Conservation (phyloP, 2,329 filamentous ascomycete genomes). For the Trichoderma sp. region DNA sequence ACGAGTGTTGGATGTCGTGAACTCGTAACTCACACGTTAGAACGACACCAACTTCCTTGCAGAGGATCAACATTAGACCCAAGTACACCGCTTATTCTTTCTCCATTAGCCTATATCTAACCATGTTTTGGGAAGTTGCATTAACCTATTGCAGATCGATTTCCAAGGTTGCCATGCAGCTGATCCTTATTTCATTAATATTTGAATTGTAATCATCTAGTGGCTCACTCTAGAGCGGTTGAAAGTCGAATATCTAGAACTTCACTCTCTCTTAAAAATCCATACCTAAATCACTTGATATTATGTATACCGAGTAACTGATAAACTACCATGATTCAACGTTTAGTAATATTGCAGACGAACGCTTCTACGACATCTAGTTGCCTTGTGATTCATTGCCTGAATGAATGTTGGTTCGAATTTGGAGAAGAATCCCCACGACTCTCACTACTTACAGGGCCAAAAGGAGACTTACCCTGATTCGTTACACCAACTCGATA, state of each 20-base stretch:
- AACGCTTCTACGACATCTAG: background rate
- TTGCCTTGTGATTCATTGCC: background rate
- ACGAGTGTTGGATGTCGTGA: background rate
- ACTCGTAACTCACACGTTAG: background rate
- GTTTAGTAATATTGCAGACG: background rate
- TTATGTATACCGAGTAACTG: background rate
- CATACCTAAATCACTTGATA: background rate
- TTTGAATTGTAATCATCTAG: background rate
- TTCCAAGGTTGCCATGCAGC: background rate
- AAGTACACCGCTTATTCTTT: background rate
- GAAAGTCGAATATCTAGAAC: background rate
- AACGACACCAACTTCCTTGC: background rate
- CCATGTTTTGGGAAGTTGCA: background rate
- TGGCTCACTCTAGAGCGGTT: background rate
- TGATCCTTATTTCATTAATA: background rate
- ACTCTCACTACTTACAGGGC: background rate
- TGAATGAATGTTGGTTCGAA: background rate
- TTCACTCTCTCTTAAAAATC: background rate
- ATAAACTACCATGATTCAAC: background rate
- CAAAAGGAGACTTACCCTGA: background rate
- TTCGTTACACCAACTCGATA: background rate
- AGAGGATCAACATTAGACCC: background rate
- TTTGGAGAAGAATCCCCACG: background rate
- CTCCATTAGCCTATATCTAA: background rate
- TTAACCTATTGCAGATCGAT: background rate